These are phyloP conservation scores for Gomphus sp. DNA, from an alignment of 1,284 basidiomycete species.

Conservation along the genomic window DNA sequence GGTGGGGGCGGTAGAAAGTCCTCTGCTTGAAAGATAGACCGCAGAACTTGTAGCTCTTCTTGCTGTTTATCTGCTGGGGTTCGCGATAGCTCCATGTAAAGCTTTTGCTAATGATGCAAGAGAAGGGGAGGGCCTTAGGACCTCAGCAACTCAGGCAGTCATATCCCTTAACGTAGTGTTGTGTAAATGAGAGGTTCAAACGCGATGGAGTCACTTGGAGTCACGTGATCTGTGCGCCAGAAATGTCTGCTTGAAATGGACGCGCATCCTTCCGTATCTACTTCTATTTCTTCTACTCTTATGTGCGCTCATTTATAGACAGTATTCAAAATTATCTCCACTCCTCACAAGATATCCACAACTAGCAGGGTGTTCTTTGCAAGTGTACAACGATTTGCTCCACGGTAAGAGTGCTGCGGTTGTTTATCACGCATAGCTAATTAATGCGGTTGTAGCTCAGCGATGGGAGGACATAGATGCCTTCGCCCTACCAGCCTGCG, in stretches of 20 bases:
- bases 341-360: constrained; percentile 44
- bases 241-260: constrained; percentile 4
- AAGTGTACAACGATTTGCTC: constrained; percentile 52
- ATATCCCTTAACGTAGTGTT: background rate
- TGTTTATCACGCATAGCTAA: background rate
- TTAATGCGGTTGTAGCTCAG: constrained; percentile 38
- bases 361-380: constrained; percentile 41
- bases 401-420: constrained; percentile 28
- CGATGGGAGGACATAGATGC: constrained; percentile 58
- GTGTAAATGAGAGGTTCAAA: background rate
- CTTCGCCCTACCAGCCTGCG: constrained; percentile 46
- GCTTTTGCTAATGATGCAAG: background rate
- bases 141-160: constrained; percentile 10
- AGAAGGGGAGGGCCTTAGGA: constrained; percentile 6
- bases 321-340: constrained; percentile 17
- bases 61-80: constrained; percentile 9
- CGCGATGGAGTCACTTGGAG: background rate
- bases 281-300: background rate
- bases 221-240: background rate
- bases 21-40: constrained; percentile 7
- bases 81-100: constrained; percentile 10
- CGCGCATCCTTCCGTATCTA: constrained; percentile 11
- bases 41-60: constrained; percentile 7
- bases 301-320: background rate
- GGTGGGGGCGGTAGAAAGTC: constrained; percentile 8